These are phyloP conservation scores for Onygenales sp. DNA, from an alignment of 2,329 filamentous ascomycete species.

Conservation along the genomic window DNA sequence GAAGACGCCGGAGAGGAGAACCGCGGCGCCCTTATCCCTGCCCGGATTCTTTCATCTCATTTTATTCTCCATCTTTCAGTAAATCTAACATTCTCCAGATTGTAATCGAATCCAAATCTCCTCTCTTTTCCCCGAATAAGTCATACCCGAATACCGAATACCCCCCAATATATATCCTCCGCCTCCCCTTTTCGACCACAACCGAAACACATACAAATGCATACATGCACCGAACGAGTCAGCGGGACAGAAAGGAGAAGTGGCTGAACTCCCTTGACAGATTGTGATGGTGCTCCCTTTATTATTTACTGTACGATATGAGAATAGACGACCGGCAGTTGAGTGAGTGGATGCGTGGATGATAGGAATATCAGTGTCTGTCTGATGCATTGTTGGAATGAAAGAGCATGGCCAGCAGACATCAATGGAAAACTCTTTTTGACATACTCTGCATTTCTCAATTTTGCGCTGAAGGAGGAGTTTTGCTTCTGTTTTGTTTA, in stretches of 20 bases:
- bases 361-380: too few relatives aligned
- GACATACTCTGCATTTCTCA: not conserved
- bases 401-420: too few relatives aligned
- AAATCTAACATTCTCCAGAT: not conserved
- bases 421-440: not conserved
- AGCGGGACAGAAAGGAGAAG: not conserved
- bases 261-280: too few relatives aligned
- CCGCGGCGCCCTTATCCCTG: too few relatives aligned
- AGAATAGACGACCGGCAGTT: too few relatives aligned
- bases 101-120: not conserved
- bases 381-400: too few relatives aligned
- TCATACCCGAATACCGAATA: not conserved
- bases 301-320: too few relatives aligned
- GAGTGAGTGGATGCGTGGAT: too few relatives aligned
- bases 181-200: not conserved
- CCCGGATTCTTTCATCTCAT: conserved; percentile 13
- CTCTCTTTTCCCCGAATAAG: not conserved
- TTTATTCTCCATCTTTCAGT: not conserved
- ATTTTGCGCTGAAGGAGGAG: not conserved
- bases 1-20: too few relatives aligned
- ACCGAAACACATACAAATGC: not conserved
- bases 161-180: not conserved
- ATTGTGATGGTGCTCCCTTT: too few relatives aligned
- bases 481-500: not conserved
- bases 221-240: not conserved